Percentiles rank a stretch among this genome's conserved stretches.
Conservation (phyloP, 2,329 filamentous ascomycete species). For the Shiraia sp. region DNA sequence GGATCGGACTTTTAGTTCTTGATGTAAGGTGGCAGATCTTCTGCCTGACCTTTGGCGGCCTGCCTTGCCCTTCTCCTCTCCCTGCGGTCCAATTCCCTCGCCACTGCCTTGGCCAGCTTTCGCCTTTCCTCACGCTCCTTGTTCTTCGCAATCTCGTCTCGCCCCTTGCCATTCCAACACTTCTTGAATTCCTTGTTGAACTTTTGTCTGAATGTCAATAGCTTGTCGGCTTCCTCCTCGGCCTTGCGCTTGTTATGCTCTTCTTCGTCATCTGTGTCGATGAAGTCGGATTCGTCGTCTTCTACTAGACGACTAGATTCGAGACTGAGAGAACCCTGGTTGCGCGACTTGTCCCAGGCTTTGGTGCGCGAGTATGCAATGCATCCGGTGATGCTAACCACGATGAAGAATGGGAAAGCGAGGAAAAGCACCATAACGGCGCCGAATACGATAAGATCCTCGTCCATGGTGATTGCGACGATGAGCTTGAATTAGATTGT, state of each 20-base stretch:
- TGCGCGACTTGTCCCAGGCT: constrained; percentile 35
- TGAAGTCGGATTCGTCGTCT: constrained; percentile 31
- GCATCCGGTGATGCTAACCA: constrained; percentile 26
- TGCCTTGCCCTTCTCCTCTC: constrained; percentile 30
- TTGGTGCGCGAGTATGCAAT: constrained; percentile 37
- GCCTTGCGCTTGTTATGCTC: constrained; percentile 33
- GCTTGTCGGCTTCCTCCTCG: constrained; percentile 32
- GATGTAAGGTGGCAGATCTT: constrained; percentile 29
- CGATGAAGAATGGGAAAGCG: constrained; percentile 25
- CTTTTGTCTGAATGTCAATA: constrained; percentile 34
- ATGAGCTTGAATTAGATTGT: neutral
- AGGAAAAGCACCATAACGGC: constrained; percentile 30
- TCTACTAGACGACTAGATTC: constrained; percentile 21
- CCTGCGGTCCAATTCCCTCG: constrained; percentile 31
- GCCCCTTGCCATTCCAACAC: constrained; percentile 33
- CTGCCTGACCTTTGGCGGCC: constrained; percentile 20
- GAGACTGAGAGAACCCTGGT: constrained; percentile 23
- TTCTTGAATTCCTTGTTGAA: constrained; percentile 36
- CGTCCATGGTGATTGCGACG: constrained; percentile 24
- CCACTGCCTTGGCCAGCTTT: constrained; percentile 38
- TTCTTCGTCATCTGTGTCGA: constrained; percentile 37
- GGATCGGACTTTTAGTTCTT: constrained; percentile 15
- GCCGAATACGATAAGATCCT: constrained; percentile 31
- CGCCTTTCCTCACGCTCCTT: constrained; percentile 36
- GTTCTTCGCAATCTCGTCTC: constrained; percentile 28